Percentiles rank a stretch among this genome's conserved stretches.
Conservation (phyloP, 306 rosid genomes). For the Sicyos edulis region DNA sequence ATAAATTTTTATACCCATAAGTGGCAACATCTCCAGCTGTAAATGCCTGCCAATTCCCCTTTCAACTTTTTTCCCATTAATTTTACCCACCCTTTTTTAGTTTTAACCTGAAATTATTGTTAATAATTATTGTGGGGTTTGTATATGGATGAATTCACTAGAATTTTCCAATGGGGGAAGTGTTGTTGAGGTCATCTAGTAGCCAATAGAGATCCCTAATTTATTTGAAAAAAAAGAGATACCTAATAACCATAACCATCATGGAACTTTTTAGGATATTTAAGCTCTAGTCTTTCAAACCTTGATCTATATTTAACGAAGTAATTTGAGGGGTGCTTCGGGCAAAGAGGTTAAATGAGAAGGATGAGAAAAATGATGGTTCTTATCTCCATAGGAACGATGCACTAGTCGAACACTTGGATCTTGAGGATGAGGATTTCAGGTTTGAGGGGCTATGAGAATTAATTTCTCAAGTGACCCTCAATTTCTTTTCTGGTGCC, state of each 20-base stretch:
- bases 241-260: not conserved
- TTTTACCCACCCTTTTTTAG: not conserved
- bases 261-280: not conserved
- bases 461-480: no score
- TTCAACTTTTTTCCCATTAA: not conserved
- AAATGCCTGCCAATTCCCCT: constrained; percentile 17
- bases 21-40: constrained; percentile 26
- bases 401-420: no score
- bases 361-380: no score
- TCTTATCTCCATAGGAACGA: no score
- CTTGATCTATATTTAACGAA: not conserved
- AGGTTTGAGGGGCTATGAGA: no score
- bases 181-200: not conserved
- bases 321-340: no score
- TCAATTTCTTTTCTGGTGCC: no score
- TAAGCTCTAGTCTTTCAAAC: not conserved
- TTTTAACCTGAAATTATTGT: not conserved
- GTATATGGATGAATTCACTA: constrained; percentile 11
- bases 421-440: no score
- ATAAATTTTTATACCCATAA: constrained; percentile 17
- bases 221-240: not conserved
- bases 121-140: constrained; percentile 18
- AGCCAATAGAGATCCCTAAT: no score
- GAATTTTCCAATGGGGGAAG: not conserved
- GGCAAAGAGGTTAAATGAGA: no score